Evolutionary conservation across 1,139 yeast species (phyloP).

Genomic region (Taphrina pruni): DNA sequence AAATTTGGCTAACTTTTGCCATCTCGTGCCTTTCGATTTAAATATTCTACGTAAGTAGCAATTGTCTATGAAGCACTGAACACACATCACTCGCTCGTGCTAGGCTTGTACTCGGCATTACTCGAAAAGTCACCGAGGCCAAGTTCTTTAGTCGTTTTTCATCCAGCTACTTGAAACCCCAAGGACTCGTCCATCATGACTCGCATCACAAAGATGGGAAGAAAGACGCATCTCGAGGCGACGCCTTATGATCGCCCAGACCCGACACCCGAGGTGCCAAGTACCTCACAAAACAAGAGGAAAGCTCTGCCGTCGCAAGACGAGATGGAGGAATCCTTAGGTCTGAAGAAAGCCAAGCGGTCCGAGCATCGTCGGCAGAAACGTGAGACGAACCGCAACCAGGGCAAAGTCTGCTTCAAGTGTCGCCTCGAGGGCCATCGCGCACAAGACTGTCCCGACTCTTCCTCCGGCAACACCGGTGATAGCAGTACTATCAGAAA

Average conservation of each 20-base stretch:
- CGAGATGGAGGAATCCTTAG: conserved; percentile 20
- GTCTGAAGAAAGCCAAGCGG: conserved; percentile 24
- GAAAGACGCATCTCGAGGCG: conserved; percentile 40
- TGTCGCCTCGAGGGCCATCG: conserved; percentile 42
- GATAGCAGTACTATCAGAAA: background rate
- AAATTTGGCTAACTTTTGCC: conserved; percentile 3
- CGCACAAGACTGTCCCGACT: conserved; percentile 41
- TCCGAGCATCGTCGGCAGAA: conserved; percentile 35
- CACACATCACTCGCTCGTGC: too few species aligned
- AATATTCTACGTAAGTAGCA: too few species aligned
- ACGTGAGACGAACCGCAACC: conserved; percentile 34
- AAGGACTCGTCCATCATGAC: conserved; percentile 27
- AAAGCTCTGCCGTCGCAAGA: conserved; percentile 20
- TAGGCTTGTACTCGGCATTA: too few species aligned
- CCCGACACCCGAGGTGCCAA: background rate
- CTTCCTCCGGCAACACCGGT: background rate
- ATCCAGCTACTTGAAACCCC: background rate
- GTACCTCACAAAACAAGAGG: background rate
- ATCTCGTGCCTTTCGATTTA: background rate
- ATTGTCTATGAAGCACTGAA: too few species aligned
- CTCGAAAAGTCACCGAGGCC: background rate
- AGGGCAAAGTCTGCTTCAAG: conserved; percentile 41
- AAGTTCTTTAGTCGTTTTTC: background rate
- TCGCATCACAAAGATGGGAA: conserved; percentile 42
- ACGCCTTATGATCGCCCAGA: conserved; percentile 37